Base-by-base conservation (phyloP, 495 filamentous ascomycete species). In the Rostrohypoxylon terebratum region DNA sequence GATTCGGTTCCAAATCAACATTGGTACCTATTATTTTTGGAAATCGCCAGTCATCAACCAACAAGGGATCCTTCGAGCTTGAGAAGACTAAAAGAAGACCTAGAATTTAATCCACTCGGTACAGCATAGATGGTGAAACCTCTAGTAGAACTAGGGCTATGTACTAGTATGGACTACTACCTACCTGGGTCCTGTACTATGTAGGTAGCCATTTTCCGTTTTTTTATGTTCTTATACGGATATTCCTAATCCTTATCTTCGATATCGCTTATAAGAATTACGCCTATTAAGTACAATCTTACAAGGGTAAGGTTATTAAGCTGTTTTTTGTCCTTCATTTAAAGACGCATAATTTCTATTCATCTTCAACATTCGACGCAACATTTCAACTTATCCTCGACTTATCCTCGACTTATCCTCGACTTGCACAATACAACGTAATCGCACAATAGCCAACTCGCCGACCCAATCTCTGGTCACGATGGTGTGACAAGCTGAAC, bases 401-500 rank as follows among this genome's bases (percentile, higher is more conserved):
- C 40, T 14, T 44, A n/a, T n/a, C n/a, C n/a, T 18, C n/a, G 0
- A 45, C 42, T n/a, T 45, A 45, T 45, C 42, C 4, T n/a, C 14
- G 14, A 44, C 40, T 14, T 44, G 40, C 16, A 13, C n/a, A 45
- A 45, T n/a, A 45, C 4, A 18, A 45, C 3, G 20, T 16, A 44
- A 20, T 20, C 16, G 4, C 42, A 45, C 14, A 44, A 44, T 16
- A n/a, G 20, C 42, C 42, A 20, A n/a, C 42, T 45, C 14, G 16
- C 40, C 40, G 8, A 2, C 9, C 31, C 20, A 18, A 18, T 57
- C 14, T 18, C 38, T 11, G 5, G 10, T 65, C 47, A 65, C 11
- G 68, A 66, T 14, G 51, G 71, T 18, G 33, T 74, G 0, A 57
- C 36, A 1, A 69, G 57, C 31, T 74, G 62, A 58, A 73, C 57